phyloP scores from a whole-genome alignment of 75 land plant genomes.

The Sequoiadendron giganteum region DNA sequence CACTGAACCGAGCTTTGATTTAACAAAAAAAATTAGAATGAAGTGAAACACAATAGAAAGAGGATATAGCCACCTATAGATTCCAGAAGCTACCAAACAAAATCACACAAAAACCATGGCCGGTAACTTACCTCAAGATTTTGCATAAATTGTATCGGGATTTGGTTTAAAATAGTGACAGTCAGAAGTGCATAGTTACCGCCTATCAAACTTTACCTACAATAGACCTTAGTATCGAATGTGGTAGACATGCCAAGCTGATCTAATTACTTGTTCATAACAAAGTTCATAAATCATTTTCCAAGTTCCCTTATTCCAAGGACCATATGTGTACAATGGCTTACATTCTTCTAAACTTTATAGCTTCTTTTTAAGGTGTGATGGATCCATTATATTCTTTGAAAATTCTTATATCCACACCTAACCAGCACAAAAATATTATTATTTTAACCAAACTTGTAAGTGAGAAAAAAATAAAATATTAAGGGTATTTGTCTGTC shows the following conservation, averaged over 20 bases:
- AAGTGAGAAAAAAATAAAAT: not conserved
- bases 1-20: no score
- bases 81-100: no score
- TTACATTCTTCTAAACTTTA: conserved; percentile 36
- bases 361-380: conserved; percentile 28
- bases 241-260: conserved; percentile 76
- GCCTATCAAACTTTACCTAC: conserved; percentile 74
- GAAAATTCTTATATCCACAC: conserved; percentile 54
- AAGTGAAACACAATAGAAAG: no score
- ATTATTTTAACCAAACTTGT: not conserved
- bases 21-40: no score
- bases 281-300: not conserved
- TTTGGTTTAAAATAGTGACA: conserved; percentile 66
- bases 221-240: conserved; percentile 60
- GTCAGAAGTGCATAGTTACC: conserved; percentile 89
- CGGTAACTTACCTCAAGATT: no score
- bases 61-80: no score
- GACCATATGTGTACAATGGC: conserved; percentile 22
- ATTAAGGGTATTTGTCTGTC: not conserved
- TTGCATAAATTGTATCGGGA: not conserved
- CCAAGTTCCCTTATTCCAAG: conserved; percentile 27
- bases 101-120: no score
- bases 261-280: conserved; percentile 73
- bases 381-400: conserved; percentile 61
- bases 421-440: conserved; percentile 28